Evolutionary conservation across 2,329 filamentous ascomycete species (phyloP), one percentile per base, ranked within the genome.

Genomic region (Metarhizium humberi): DNA sequence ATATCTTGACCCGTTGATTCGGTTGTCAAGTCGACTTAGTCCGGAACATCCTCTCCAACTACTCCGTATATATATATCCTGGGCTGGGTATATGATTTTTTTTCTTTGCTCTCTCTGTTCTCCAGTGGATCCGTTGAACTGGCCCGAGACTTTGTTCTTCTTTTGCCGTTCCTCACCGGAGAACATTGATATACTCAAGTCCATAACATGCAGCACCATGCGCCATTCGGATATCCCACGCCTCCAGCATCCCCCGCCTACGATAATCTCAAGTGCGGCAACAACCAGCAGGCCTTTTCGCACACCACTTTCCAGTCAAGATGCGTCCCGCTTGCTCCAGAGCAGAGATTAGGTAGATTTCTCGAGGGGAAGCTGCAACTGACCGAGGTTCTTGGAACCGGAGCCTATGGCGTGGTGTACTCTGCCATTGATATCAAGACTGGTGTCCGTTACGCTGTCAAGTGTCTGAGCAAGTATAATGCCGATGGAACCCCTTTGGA

Each of bases 381-480:
- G 66, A 90, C 85, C 60, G 82, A 85, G 59, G 89, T 97, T 64
- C 81, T 97, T 59, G 94, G 94, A 61, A 89, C 92, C 52, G 94
- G 94, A 63, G 94, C 94, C 56, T 99, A 99, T 73, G 94, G 94
- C 61, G 92, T 96, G 46, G 94, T 99, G 30, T 97, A 97, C 76
- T 84, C 86, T 61, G 92, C 92, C 66, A 78, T 88, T 73, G 92
- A 94, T 74, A 82, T 92, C 68, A 86, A 86, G 69, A 92, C 85
- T 62, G 82, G 87, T 69, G 81, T 85, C 56, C 85, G 84, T 61
- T 99, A 95, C 78, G 94, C 94, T 60, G 92, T 99, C 68, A 99
- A 99, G 79, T 92, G 92, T 58, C 81, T 99, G 68, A 94, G 90
- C 85, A 97, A 96, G 74, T 80, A 86, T 72, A 94, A 92, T 71